Base-by-base conservation (phyloP, 495 filamentous ascomycete genomes). In the Immersiella caudata region DNA sequence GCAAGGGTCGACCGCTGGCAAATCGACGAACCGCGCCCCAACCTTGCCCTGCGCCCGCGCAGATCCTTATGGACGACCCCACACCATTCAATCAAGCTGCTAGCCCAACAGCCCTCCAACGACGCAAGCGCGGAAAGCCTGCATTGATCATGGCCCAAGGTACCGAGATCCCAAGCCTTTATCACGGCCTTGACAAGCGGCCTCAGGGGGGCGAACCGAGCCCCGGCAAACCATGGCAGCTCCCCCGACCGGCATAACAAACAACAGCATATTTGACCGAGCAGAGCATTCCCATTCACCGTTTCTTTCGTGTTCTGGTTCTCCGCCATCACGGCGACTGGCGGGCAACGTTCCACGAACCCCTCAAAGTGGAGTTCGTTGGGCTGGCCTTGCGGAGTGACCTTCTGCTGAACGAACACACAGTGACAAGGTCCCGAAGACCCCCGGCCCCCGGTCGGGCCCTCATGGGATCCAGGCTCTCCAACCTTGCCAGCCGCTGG, bases 21-120 rank as follows among this genome's bases (percentile, higher is more conserved):
- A 62, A 62, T 62, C 60, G 60, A 59, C 14, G 16, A 24, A 24
- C 24, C 22, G 6, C 57, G 26, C 14, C 25, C 26, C 57, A 36
- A 18, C 57, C 57, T 21, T 33, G 26, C 57, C 57, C n/a, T 33
- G 25, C 9, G 52, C n/a, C 52, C 52, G 57, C 29, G 57, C 21
- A 21, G 60, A 62, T 62, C 60, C 60, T 62, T 36, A 62, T 62
- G 60, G 40, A 8, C 7, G 24, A 60, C 57, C 57, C 57, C 57
- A 60, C 57, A 25, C 18, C 25, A 33, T 29, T 29, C 57, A 36
- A 33, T 33, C 57, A n/a, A n/a, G n/a, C n/a, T n/a, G n/a, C n/a
- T 8, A 36, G 20, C 9, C 57, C 57, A n/a, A 11, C 40, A 46
- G 40, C 40, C 40, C 11, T 46, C 40, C 40, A 18, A 46, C 40